Evolutionary conservation across 805 yeast species (phyloP), one percentile per base, ranked within the genome.

Genomic region (Candida tibetensis): DNA sequence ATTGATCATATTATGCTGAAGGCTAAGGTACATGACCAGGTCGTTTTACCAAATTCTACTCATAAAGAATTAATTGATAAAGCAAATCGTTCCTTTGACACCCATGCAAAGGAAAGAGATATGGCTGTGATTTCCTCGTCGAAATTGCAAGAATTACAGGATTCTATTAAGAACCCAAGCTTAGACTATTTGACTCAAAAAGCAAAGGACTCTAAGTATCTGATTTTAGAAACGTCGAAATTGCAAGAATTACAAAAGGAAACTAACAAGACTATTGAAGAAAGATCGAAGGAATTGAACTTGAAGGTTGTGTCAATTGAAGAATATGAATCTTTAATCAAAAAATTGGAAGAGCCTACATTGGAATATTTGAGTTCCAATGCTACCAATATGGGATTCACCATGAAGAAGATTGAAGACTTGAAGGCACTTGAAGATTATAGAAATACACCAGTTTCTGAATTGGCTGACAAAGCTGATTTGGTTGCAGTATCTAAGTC

Each of bases 81-180:
- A n/a, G 38, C 48, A 17, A 39, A 37, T 8, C 45, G 43, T 27
- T 41, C 42, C 19, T 28, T 48, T 19, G 46, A 44, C 25, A 32
- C 36, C 8, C 44, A 40, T 29, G 51, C 51, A 2, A 36, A 34
- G n/a, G 30, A 36, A 7, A 29, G 29, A 3, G 41, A 45, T 6
- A 28, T 47, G 38, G 15, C 36, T 7, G 39, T 46, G 5, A 33
- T 50, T 37, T 42, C 46, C 9, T 32, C 45, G 13, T 28, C 35
- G 5, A 53, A 53, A 16, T 51, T 52, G 27, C 46, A 47, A 2
- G 50, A 50, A 5, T 40, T 58, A 22, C 18, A 42, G 7, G 13
- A 26, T 9, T 21, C 30, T 7, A 17, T 42, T 10, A 40, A 39
- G 2, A 28, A 28, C n/a, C 63, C 53, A 26, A 34, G 46, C 17